Conservation (phyloP, 345 rosid genomes). For the Rhodamnia rubescens region DNA sequence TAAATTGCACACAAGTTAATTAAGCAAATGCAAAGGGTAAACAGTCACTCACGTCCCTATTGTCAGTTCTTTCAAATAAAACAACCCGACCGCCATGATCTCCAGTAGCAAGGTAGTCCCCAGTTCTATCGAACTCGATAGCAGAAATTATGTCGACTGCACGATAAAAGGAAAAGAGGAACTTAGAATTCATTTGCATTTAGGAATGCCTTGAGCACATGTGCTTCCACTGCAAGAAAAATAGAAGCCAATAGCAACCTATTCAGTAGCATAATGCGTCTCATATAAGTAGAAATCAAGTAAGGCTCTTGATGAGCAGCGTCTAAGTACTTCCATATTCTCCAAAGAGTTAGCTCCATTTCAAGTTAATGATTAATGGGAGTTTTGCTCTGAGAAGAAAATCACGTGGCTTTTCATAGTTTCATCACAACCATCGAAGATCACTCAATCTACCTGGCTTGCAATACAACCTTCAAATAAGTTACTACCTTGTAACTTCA, state of each 20-base stretch:
- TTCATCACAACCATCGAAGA: neutral
- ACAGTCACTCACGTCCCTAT: slow-evolving; percentile 41
- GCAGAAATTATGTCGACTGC: slow-evolving; percentile 94
- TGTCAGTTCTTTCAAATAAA: slow-evolving; percentile 78
- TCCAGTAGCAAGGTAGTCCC: slow-evolving; percentile 87
- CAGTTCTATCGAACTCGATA: slow-evolving; percentile 72
- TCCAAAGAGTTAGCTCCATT: neutral
- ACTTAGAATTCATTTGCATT: neutral
- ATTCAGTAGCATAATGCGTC: neutral
- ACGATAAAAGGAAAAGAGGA: slow-evolving; percentile 6
- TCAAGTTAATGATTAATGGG: neutral
- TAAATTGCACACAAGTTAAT: neutral
- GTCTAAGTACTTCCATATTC: neutral
- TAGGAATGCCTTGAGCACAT: neutral
- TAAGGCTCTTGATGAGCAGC: neutral
- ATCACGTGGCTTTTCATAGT: neutral
- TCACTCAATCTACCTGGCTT: neutral
- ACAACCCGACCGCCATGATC: slow-evolving; percentile 98
- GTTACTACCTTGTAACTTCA: neutral
- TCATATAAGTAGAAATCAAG: neutral
- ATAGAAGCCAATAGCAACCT: neutral
- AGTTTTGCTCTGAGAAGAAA: neutral
- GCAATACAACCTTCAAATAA: neutral
- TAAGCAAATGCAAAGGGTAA: neutral
- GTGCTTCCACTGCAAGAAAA: neutral